phyloP scores from a whole-genome alignment of 441 rosid species.

The Populus hybrid region DNA sequence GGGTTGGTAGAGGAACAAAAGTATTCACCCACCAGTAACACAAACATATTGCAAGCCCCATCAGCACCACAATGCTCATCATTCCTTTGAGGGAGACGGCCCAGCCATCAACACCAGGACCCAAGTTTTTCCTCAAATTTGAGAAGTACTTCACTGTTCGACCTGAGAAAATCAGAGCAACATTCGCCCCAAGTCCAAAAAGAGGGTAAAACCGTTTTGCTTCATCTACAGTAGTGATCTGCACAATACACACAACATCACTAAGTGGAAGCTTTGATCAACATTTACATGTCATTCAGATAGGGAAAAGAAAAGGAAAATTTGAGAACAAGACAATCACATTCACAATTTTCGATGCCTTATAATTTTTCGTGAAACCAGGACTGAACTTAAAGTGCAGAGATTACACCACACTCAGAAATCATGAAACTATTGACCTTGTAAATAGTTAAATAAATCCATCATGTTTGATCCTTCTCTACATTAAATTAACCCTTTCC shows the following conservation, averaged over 20 bases:
- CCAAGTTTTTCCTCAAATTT: conserved; percentile 74
- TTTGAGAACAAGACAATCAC: neutral
- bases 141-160: conserved; percentile 96
- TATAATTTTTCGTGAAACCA: too few relatives aligned
- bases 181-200: conserved; percentile 94
- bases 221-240: conserved; percentile 95
- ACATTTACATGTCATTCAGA: neutral
- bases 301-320: neutral
- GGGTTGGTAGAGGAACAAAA: conserved; percentile 73
- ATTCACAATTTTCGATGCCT: too few relatives aligned
- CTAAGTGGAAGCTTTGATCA: conserved; percentile 8
- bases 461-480: neutral
- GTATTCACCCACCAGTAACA: conserved; percentile 94
- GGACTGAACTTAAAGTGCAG: too few relatives aligned
- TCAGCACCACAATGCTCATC: conserved; percentile 92
- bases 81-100: conserved; percentile 88
- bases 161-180: conserved; percentile 90
- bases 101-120: conserved; percentile 99
- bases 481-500: neutral
- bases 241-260: conserved; percentile 21
- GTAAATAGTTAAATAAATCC: too few relatives aligned
- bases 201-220: conserved; percentile 94
- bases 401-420: too few relatives aligned
- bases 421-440: too few relatives aligned
- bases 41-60: conserved; percentile 82